phyloP scores from a whole-genome alignment of 1,284 basidiomycete species.

The Porodaedalea pini region DNA sequence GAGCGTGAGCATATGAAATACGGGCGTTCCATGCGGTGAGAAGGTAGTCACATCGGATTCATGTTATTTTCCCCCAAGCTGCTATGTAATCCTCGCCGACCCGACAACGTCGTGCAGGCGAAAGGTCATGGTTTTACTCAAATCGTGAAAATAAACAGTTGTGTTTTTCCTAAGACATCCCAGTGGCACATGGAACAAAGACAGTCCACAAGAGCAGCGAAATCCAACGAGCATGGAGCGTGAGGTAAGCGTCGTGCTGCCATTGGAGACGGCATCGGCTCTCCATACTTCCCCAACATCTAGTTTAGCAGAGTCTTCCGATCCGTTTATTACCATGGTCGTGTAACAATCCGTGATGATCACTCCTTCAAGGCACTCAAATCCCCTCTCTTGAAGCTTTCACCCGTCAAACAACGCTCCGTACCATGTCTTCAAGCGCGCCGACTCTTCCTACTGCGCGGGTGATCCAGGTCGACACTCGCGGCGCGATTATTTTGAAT shows the following conservation, averaged over 20 bases:
- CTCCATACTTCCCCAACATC: not conserved
- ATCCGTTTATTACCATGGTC: conserved; percentile 12
- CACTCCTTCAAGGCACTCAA: not conserved
- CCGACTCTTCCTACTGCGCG: conserved; percentile 60
- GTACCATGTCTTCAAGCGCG: conserved; percentile 29
- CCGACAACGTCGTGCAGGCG: too few species aligned
- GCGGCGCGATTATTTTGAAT: conserved; percentile 84
- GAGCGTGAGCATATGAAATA: not conserved
- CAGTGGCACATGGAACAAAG: too few species aligned
- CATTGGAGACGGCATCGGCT: conserved; percentile 10
- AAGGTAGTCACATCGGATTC: not conserved
- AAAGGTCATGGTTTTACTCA: too few species aligned
- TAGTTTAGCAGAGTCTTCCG: not conserved
- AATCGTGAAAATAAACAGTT: too few species aligned
- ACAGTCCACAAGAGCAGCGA: not conserved
- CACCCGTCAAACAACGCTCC: not conserved
- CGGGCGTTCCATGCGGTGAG: too few species aligned
- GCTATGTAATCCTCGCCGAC: too few species aligned
- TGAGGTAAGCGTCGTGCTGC: conserved; percentile 8
- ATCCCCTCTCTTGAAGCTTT: not conserved
- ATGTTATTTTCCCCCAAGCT: not conserved
- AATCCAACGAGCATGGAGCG: not conserved
- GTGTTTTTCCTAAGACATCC: not conserved
- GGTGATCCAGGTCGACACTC: conserved; percentile 81
- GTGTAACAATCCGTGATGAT: conserved; percentile 12